Base-by-base conservation (phyloP, 2,329 filamentous ascomycete species). In the Hirsutella rhossiliensis region DNA sequence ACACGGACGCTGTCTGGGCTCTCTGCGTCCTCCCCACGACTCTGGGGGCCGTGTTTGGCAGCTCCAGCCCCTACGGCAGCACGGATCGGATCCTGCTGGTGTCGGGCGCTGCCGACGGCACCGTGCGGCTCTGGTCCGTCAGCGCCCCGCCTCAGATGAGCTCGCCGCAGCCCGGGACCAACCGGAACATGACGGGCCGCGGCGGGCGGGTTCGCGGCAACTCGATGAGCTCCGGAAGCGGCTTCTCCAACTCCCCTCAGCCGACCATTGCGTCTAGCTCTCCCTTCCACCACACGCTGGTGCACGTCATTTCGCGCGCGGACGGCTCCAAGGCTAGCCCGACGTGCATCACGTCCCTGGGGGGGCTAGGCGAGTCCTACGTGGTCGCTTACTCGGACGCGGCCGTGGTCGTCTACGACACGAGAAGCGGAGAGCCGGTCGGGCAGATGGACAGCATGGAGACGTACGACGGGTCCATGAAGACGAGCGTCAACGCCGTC, bases 1-100 rank as follows among this genome's bases (percentile, higher is more conserved):
- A 97, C 57, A 94, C 84, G 0, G 92, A 98, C 68, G 87, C 89
- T 4, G 87, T 98, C 5, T 98, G 92, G 92, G 83, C 88, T 3
- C 76, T 98, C 3, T 96, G 89, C 56, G 87, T 97, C 13, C 75
- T 98, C 3, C 92, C 92, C 4, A 80, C 86, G 3, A 90, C 86
- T 0, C 74, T 87, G 17, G 86, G 83, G 3, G 72, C 82, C 27
- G 75, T 96, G 2, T 94, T 96, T 57, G 88, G 89, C 15, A 79
- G 78, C 44, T 76, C 76, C 47, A 84, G 72, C 56, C 75, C 80
- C 38, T 86, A 86, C 56, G 90, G 89, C 28, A 84, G 80, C 11
- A 71, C 87, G 1, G 92, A 97, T 57, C 78, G 90, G 17, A 85
- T 97, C 42, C 67, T 97, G 27, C 73, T 98, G n/a, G 90, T 82